Evolutionary conservation across 2,329 filamentous ascomycete species (phyloP).

Genomic region (Blumeriella jaapii): DNA sequence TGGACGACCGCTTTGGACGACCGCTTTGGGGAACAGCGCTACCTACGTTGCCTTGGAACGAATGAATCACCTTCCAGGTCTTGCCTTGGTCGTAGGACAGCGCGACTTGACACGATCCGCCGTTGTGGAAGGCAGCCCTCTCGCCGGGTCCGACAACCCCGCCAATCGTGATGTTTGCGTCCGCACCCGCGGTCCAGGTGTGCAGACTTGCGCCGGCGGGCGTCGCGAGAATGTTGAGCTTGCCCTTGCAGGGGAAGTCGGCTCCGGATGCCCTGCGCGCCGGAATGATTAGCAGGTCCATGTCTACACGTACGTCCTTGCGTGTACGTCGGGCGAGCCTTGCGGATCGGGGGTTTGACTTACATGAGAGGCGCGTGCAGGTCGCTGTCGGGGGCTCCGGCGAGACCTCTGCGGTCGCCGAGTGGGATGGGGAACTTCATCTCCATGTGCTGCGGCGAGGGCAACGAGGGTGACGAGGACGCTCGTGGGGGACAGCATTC

Average conservation of each 20-base stretch:
- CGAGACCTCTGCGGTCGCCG: too few relatives aligned
- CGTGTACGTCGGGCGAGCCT: too few relatives aligned
- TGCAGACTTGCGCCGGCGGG: slow-evolving; percentile 30
- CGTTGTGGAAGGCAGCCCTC: slow-evolving; percentile 33
- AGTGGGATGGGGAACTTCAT: slow-evolving; percentile 12
- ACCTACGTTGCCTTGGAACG: slow-evolving; percentile 27
- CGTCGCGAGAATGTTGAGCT: slow-evolving; percentile 13
- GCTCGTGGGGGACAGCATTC: not conserved
- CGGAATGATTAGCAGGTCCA: not conserved
- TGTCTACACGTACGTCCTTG: too few relatives aligned
- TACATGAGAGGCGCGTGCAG: not conserved
- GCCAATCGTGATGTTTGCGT: slow-evolving; percentile 38
- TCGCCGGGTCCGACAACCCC: slow-evolving; percentile 27
- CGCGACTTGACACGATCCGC: slow-evolving; percentile 49
- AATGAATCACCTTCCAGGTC: slow-evolving; percentile 48
- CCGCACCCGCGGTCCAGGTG: slow-evolving; percentile 38
- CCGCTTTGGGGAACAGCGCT: too few relatives aligned
- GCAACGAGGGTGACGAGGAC: slow-evolving; percentile 3
- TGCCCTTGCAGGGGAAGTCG: slow-evolving; percentile 19
- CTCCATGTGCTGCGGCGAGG: slow-evolving; percentile 15
- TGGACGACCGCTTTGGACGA: too few relatives aligned
- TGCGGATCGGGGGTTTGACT: slow-evolving; percentile 8
- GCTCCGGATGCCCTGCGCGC: not conserved
- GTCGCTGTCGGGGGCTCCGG: slow-evolving; percentile 10
- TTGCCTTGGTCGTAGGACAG: slow-evolving; percentile 47